Base-by-base conservation (phyloP, 148 eudicot genomes). In the Rhododendron molle region DNA sequence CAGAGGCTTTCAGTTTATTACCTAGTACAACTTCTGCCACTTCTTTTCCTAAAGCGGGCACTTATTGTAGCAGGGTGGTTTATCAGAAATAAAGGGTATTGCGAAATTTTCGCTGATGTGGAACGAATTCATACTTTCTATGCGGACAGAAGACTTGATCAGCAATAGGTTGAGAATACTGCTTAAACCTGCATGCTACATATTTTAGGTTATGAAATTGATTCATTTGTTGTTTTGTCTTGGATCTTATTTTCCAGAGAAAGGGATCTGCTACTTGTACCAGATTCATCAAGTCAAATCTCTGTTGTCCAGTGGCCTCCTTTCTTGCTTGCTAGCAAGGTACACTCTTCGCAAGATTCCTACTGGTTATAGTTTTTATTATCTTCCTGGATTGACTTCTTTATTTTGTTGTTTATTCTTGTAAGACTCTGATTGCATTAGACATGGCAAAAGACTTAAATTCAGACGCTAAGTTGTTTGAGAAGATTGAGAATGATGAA, bases 301-400 rank as follows among this genome's bases (percentile, higher is more conserved):
- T 88, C 98, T 73, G 98, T 94, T 49, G 94, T 97, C 89, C 99
- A 95, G 90, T 97, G 99, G 99, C 99, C 99, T 88, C 99, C 98
- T 87, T 97, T 97, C 88, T 93, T 97, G 90, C 96, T 97, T 83
- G 98, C 99, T 86, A 97, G 99, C 88, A 97, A 94, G 99, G 99
- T 97, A 83, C 76, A 87, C n/a, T 26, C 78, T 46, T 78, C 47
- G 38, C 73, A n/a, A 44, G 78, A 7, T 76, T 65, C 36, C 30
- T 44, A 46, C 52, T 85, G 78, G 71, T n/a, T 46, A 54, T 83
- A 11, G 0, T 32, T 32, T 32, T 32, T 32, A 74, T 62, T 72
- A 76, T 40, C 85, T 85, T 52, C 78, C 43, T 81, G 56, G 58
- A 67, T 58, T 58, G 69, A 85, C 78, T 79, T 85, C 32, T 43